Evolutionary conservation across 306 rosid species (phyloP).

Genomic region (Prunus armeniaca): DNA sequence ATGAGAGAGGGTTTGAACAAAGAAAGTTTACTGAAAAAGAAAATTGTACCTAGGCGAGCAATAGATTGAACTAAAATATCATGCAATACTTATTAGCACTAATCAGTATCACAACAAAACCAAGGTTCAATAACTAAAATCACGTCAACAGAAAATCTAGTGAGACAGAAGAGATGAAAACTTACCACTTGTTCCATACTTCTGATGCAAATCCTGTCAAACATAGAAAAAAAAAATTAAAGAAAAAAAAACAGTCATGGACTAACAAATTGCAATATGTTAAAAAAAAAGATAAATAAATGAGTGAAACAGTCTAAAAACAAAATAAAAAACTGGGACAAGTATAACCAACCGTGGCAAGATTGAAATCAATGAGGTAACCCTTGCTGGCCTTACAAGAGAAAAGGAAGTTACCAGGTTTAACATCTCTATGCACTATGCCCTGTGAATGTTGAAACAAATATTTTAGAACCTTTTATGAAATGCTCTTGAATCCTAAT

Average conservation of each 20-base stretch:
- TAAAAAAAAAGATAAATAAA: not conserved
- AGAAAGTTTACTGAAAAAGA: not conserved
- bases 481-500: not conserved
- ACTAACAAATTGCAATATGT: not conserved
- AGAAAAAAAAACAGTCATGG: conserved; percentile 18
- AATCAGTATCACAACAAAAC: not conserved
- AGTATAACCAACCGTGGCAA: conserved; percentile 63
- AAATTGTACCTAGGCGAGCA: not conserved
- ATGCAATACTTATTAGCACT: not conserved
- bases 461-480: conserved; percentile 5
- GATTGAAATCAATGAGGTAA: conserved; percentile 87
- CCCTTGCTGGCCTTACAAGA: conserved; percentile 69
- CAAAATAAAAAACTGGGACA: not conserved
- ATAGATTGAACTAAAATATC: not conserved
- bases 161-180: not conserved
- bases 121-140: not conserved
- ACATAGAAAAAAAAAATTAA: not conserved
- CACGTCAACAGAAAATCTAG: not conserved
- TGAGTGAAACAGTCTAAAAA: not conserved
- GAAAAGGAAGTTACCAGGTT: conserved; percentile 95
- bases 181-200: conserved; percentile 31
- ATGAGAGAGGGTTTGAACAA: not conserved
- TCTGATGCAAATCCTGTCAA: conserved; percentile 50
- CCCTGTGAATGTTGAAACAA: conserved; percentile 47
- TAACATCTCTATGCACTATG: conserved; percentile 78